Base-by-base conservation (phyloP, 2,329 filamentous ascomycete species). In the Colletotrichum somersetense region DNA sequence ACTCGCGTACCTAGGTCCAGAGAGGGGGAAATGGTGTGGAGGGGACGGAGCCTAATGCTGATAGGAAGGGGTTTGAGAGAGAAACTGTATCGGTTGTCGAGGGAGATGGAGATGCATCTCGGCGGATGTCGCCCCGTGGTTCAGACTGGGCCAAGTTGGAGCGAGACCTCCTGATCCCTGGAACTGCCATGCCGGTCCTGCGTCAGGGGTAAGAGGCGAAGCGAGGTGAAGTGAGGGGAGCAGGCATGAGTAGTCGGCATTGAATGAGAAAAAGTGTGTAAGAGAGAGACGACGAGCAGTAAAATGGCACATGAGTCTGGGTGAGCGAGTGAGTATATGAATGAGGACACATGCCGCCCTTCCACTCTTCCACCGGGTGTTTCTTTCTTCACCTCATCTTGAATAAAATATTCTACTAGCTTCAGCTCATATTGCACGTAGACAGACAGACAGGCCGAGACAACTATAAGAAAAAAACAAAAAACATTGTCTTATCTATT, bases 101-200 rank as follows among this genome's bases (percentile, higher is more conserved):
- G 42, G 5, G 11, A 44, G 30, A 58, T 80, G 77, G 73, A 77
- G 75, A 77, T 73, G 72, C 64, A 74, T 75, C 74, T 75, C 74
- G 73, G 74, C 74, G 74, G 66, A 50, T 69, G 74, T 73, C 58
- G 66, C 62, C 74, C 73, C 74, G 74, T 73, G 58, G 63, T 67
- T 65, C 73, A 62, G 66, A 73, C 62, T 56, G 61, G 18, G 61
- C n/a, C 46, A 63, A 30, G 48, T 57, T 30, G 59, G 56, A 69
- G 57, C 59, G n/a, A 30, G n/a, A 30, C 23, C 6, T 40, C 33
- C 61, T 48, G 14, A 35, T 50, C 46, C 69, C 40, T 55, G 69
- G 38, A 52, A 30, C 40, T 35, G 35, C 20, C 42, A 23, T 46
- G 66, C 18, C 56, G 66, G 42, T 48, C 58, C 65, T 44, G 7